phyloP scores from a whole-genome alignment of 495 filamentous ascomycete species.

The Penicillium robsamsonii region DNA sequence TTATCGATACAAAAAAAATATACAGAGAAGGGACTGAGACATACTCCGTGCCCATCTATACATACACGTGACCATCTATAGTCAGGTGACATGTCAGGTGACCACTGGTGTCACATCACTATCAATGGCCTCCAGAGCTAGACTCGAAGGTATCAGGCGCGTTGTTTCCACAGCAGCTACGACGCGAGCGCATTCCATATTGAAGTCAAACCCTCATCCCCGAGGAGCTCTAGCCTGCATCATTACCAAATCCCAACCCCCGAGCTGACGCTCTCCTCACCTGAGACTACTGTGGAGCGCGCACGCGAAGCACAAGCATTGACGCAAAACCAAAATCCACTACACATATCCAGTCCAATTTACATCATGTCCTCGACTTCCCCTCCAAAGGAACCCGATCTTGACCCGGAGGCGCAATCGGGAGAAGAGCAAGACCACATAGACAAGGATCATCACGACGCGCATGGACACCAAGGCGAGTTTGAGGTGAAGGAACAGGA shows the following conservation, averaged over 20 bases:
- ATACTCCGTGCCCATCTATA: not conserved
- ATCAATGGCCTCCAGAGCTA: constrained; percentile 1
- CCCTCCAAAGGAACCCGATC: constrained; percentile 77
- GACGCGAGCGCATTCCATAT: not conserved
- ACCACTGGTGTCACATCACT: not conserved
- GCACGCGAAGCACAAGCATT: constrained; percentile 31
- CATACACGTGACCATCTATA: not conserved
- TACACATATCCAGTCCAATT: constrained; percentile 37
- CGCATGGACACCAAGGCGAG: constrained; percentile 64
- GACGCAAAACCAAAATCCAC: constrained; percentile 32
- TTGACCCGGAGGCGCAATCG: constrained; percentile 90
- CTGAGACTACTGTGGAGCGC: not conserved
- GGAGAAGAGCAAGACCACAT: constrained; percentile 79
- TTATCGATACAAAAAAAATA: not conserved
- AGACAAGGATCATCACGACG: constrained; percentile 67
- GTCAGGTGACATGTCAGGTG: not conserved
- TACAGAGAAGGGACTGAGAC: not conserved
- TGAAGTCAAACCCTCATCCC: not conserved
- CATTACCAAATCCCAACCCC: not conserved
- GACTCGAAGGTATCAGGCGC: not conserved
- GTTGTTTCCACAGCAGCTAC: not conserved
- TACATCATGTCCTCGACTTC: constrained; percentile 94
- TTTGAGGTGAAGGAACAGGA: constrained; percentile 99
- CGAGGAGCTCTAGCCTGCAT: not conserved
- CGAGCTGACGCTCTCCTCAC: not conserved